Percentiles rank a stretch among this genome's conserved stretches.
phyloP scores from a whole-genome alignment of 169 alveolate genomes.

The Toxoplasma gondii region DNA sequence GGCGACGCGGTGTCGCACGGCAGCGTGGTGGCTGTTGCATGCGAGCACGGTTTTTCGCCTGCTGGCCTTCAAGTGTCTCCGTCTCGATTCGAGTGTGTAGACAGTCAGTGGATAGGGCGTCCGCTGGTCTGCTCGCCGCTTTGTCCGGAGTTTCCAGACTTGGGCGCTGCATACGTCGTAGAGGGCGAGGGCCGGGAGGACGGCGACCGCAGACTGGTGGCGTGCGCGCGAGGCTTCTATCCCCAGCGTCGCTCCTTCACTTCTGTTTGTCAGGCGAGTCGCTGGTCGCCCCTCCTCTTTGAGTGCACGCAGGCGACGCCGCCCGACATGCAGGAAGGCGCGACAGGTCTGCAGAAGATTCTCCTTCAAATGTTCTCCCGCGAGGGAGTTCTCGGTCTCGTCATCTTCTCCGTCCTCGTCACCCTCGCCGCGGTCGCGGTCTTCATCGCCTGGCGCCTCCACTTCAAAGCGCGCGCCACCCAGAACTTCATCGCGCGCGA shows the following conservation, averaged over 20 bases:
- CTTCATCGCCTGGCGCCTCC: slow-evolving; percentile 60
- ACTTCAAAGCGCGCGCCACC: slow-evolving; percentile 53
- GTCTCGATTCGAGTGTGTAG: slow-evolving; percentile 43
- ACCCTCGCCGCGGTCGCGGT: slow-evolving; percentile 57
- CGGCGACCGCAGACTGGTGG: slow-evolving; percentile 55
- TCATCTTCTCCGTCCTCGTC: slow-evolving; percentile 54
- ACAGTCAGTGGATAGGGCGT: slow-evolving; percentile 59
- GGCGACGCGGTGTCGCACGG: slow-evolving; percentile 36
- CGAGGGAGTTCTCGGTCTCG: slow-evolving; percentile 65
- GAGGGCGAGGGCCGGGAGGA: slow-evolving; percentile 61
- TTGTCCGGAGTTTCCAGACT: slow-evolving; percentile 51
- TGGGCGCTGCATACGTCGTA: slow-evolving; percentile 53
- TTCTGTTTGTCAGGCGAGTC: slow-evolving; percentile 53
- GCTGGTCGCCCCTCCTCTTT: slow-evolving; percentile 62
- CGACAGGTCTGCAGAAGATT: slow-evolving; percentile 63
- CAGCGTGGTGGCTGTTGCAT: slow-evolving; percentile 41
- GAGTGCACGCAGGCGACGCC: slow-evolving; percentile 64
- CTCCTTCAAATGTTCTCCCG: slow-evolving; percentile 65
- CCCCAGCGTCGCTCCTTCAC: slow-evolving; percentile 58
- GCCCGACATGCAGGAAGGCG: slow-evolving; percentile 65
- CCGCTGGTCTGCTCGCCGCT: slow-evolving; percentile 45
- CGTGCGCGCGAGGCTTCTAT: slow-evolving; percentile 63
- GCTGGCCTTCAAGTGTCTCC: slow-evolving; percentile 48
- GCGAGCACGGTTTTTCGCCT: slow-evolving; percentile 62
- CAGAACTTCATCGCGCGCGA: slow-evolving; percentile 55